Conservation (phyloP, 331 rosid genomes). For the Prunus yedoensis region DNA sequence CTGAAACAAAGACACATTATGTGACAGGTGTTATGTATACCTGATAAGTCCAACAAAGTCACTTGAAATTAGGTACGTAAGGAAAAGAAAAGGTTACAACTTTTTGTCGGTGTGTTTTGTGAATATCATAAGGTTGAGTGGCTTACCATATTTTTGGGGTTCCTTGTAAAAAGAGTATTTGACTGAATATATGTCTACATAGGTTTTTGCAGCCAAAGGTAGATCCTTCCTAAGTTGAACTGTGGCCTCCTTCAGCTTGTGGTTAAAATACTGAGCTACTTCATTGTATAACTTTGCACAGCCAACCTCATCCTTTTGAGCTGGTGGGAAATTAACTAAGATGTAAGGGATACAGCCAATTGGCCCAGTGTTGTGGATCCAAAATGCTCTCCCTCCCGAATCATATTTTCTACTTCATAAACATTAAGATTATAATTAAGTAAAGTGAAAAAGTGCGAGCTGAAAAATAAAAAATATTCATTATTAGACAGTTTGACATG, state of each 20-base stretch:
- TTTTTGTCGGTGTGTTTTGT: too few species aligned
- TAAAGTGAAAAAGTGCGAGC: too few species aligned
- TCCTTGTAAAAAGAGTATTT: slow-evolving; percentile 35
- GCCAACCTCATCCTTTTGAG: slow-evolving; percentile 37
- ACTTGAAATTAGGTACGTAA: too few species aligned
- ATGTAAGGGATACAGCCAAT: slow-evolving; percentile 44
- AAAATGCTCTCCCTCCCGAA: slow-evolving; percentile 46
- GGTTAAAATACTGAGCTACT: slow-evolving; percentile 41
- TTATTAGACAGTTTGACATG: too few species aligned
- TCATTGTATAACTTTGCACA: slow-evolving; percentile 47
- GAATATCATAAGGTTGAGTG: too few species aligned
- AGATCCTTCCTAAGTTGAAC: slow-evolving; percentile 38
- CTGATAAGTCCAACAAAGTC: too few species aligned
- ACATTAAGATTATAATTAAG: background rate
- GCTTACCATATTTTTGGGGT: slow-evolving; percentile 45
- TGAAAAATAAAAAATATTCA: too few species aligned
- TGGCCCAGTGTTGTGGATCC: slow-evolving; percentile 69
- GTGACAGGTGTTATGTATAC: too few species aligned
- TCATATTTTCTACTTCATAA: slow-evolving; percentile 8
- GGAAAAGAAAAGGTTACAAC: too few species aligned
- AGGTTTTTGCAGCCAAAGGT: slow-evolving; percentile 45
- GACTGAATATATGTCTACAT: slow-evolving; percentile 45
- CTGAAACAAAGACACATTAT: slow-evolving; percentile 14
- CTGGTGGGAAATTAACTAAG: slow-evolving; percentile 16
- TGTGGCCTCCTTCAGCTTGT: slow-evolving; percentile 34